Evolutionary conservation across 495 filamentous ascomycete genomes (phyloP).

Genomic region (Daldinia grandis): DNA sequence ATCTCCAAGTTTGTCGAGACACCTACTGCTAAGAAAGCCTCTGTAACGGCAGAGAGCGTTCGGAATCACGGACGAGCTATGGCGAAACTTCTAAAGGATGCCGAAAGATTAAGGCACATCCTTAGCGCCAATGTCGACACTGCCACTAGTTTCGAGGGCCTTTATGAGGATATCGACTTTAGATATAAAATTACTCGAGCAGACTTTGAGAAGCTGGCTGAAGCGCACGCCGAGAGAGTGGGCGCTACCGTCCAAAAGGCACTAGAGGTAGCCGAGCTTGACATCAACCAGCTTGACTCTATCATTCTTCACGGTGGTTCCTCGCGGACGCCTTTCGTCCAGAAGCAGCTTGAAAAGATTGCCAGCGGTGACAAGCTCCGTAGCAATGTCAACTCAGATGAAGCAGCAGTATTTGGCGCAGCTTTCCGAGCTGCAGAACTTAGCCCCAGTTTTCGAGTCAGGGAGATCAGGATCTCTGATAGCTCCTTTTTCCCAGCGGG

Average conservation of each 20-base stretch:
- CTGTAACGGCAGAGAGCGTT: slow-evolving; percentile 66
- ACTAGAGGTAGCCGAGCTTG: slow-evolving; percentile 73
- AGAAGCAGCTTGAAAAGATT: slow-evolving; percentile 82
- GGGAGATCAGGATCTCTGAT: slow-evolving; percentile 88
- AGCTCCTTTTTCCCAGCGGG: slow-evolving; percentile 74
- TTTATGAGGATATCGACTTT: slow-evolving; percentile 93
- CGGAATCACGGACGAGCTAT: slow-evolving; percentile 82
- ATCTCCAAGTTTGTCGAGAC: slow-evolving; percentile 76
- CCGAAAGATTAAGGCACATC: slow-evolving; percentile 86
- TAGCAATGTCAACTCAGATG: slow-evolving; percentile 95
- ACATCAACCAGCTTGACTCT: slow-evolving; percentile 81
- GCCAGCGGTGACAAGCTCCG: slow-evolving; percentile 81
- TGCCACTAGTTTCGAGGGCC: slow-evolving; percentile 78
- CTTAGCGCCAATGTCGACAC: slow-evolving; percentile 93
- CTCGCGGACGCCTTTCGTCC: slow-evolving; percentile 91
- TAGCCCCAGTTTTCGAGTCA: slow-evolving; percentile 94
- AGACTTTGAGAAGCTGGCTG: slow-evolving; percentile 84
- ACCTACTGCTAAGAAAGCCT: slow-evolving; percentile 72
- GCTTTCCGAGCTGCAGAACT: slow-evolving; percentile 92
- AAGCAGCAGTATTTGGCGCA: slow-evolving; percentile 95
- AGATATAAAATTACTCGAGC: slow-evolving; percentile 85
- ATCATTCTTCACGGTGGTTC: slow-evolving; percentile 93
- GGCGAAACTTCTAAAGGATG: slow-evolving; percentile 89
- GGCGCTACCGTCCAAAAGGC: slow-evolving; percentile 75
- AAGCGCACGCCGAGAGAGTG: slow-evolving; percentile 72